These are phyloP conservation scores for Ceratocystis destructans DNA, from an alignment of 2,329 filamentous ascomycete species.

Conservation along the genomic window DNA sequence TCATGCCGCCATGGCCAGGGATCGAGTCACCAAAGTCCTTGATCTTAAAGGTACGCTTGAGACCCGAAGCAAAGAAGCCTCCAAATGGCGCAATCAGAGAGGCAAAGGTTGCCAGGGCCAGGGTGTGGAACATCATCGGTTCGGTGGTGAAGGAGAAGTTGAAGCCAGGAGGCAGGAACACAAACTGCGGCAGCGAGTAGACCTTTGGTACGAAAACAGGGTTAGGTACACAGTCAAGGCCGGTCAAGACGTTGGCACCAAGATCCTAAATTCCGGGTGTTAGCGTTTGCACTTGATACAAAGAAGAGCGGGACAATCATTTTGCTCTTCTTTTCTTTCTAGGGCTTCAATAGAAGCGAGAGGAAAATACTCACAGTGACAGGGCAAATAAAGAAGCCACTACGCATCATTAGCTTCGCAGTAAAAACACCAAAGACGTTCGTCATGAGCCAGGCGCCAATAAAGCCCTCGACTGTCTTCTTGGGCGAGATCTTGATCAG, in stretches of 20 bases:
- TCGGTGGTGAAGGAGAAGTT: slow-evolving; percentile 57
- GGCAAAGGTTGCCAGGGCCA: slow-evolving; percentile 82
- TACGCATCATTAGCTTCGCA: slow-evolving; percentile 73
- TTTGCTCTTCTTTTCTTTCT: too few species aligned
- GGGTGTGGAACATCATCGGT: slow-evolving; percentile 86
- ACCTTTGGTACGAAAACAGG: slow-evolving; percentile 72
- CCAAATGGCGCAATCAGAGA: slow-evolving; percentile 95
- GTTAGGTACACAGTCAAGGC: slow-evolving; percentile 79
- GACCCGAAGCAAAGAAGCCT: slow-evolving; percentile 92
- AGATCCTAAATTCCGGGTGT: slow-evolving; percentile 44
- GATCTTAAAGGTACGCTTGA: slow-evolving; percentile 98
- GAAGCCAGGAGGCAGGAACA: slow-evolving; percentile 49
- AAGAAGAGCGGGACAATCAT: too few species aligned
- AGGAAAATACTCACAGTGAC: slow-evolving; percentile 50
- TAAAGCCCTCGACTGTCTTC: slow-evolving; percentile 96
- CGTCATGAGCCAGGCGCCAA: slow-evolving; percentile 93
- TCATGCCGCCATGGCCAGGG: slow-evolving; percentile 93
- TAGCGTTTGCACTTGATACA: too few species aligned
- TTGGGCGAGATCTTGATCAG: slow-evolving; percentile 97
- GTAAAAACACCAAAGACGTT: slow-evolving; percentile 70
- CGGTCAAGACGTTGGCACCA: slow-evolving; percentile 82
- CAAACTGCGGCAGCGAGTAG: slow-evolving; percentile 59
- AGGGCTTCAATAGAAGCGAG: background rate
- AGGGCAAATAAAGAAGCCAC: slow-evolving; percentile 96
- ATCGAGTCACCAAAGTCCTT: slow-evolving; percentile 99